Conservation (phyloP, 768 basidiomycete genomes). For the Coprinopsis marcescibilis region DNA sequence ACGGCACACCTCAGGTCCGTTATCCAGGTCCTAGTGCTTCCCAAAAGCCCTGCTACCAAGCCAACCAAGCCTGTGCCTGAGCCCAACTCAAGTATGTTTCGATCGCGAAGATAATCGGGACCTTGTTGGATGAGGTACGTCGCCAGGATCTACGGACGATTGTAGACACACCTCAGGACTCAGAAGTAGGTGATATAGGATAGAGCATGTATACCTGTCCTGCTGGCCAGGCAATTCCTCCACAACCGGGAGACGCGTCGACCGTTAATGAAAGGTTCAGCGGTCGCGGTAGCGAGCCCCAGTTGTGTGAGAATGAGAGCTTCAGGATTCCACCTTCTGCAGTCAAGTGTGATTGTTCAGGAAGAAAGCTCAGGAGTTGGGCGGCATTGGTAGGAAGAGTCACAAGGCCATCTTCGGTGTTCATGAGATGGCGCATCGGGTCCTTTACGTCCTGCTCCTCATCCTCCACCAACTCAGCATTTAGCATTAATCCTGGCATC, state of each 20-base stretch:
- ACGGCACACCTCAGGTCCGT: conserved; percentile 86
- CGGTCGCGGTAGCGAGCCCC: conserved; percentile 18
- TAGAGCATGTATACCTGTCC: conserved; percentile 57
- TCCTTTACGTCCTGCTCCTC: conserved; percentile 51
- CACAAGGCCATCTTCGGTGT: conserved; percentile 22
- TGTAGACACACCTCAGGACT: conserved; percentile 9
- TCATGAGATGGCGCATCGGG: conserved; percentile 57
- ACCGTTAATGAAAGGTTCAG: conserved; percentile 51
- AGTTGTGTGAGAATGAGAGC: conserved; percentile 32
- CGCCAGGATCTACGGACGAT: conserved; percentile 58
- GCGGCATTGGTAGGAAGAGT: conserved; percentile 1
- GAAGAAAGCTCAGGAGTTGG: conserved; percentile 36
- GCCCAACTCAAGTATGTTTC: conserved; percentile 74
- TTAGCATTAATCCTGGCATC: not conserved
- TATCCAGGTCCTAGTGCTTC: conserved; percentile 58
- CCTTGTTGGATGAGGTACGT: conserved; percentile 64
- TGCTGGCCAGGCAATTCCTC: conserved; percentile 89
- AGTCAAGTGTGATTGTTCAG: conserved; percentile 48
- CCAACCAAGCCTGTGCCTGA: conserved; percentile 94
- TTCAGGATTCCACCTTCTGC: conserved; percentile 38
- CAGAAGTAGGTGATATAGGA: conserved; percentile 2
- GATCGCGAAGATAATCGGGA: conserved; percentile 41
- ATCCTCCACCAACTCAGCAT: conserved; percentile 37
- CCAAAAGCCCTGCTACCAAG: conserved; percentile 67
- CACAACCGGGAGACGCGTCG: conserved; percentile 84